phyloP scores from a whole-genome alignment of 768 basidiomycete species.

The Flagelloscypha sp. region DNA sequence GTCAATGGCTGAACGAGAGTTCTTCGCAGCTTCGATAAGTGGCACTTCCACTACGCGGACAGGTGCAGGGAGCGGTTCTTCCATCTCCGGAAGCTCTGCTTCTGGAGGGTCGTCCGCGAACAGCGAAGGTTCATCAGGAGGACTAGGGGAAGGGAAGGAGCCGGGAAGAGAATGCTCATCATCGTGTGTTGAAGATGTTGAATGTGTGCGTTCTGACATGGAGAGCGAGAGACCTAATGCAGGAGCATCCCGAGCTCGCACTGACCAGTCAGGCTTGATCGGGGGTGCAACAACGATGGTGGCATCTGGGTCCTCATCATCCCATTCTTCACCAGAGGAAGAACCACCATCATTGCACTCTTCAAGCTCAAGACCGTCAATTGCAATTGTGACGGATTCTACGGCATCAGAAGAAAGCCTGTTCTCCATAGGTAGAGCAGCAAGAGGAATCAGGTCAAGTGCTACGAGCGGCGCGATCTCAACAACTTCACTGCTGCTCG shows the following conservation, averaged over 20 bases:
- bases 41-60: constrained; percentile 3
- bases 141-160: constrained; percentile 1
- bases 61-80: constrained; percentile 3
- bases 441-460: too few relatives aligned
- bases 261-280: constrained; percentile 28
- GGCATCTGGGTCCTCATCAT: neutral
- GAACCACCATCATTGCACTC: too few relatives aligned
- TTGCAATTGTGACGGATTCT: too few relatives aligned
- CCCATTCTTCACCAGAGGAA: neutral
- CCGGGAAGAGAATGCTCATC: too few relatives aligned
- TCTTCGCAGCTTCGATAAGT: constrained; percentile 8
- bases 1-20: constrained; percentile 41
- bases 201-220: constrained; percentile 4
- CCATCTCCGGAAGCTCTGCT: too few relatives aligned
- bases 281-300: neutral
- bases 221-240: constrained; percentile 23
- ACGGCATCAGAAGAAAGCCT: too few relatives aligned
- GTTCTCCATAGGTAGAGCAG: too few relatives aligned
- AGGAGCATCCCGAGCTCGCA: constrained; percentile 35
- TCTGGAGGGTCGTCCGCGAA: neutral
- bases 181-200: constrained; percentile 6
- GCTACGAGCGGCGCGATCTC: too few relatives aligned
- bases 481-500: too few relatives aligned
- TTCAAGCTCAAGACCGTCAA: too few relatives aligned
- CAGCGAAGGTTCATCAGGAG: constrained; percentile 5